Conservation (phyloP, 257 asterid genomes). For the Jacaranda mimosifolia region DNA sequence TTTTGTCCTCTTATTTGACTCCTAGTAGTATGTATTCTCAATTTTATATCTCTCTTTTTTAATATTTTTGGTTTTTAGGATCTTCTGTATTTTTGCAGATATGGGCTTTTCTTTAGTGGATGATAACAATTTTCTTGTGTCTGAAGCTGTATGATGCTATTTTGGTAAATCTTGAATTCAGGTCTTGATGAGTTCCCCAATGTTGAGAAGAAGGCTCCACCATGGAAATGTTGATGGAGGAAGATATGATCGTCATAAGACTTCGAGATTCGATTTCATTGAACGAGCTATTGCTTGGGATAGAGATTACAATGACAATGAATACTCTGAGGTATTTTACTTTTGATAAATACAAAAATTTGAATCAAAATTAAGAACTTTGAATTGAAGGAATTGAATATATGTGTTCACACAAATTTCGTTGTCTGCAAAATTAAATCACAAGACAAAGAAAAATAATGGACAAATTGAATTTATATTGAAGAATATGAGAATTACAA, state of each 20-base stretch:
- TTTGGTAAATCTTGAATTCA: constrained; percentile 10
- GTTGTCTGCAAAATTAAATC: no score
- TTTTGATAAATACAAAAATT: no score
- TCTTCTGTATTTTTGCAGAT: background rate
- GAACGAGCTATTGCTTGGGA: constrained; percentile 85
- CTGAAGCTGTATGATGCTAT: constrained; percentile 29
- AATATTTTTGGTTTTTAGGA: background rate
- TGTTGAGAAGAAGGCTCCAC: constrained; percentile 83
- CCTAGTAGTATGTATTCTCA: background rate
- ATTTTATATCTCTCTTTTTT: background rate
- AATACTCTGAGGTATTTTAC: constrained; percentile 64
- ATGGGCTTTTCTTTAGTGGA: constrained; percentile 15
- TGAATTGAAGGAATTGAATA: background rate
- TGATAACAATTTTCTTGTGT: constrained; percentile 8
- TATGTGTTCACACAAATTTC: no score
- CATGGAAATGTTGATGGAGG: constrained; percentile 84
- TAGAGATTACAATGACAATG: constrained; percentile 40
- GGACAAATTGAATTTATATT: no score
- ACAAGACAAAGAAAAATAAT: no score
- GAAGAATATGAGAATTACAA: no score
- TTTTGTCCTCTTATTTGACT: constrained; percentile 14
- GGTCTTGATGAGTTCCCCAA: constrained; percentile 66
- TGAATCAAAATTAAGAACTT: background rate
- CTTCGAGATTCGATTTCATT: constrained; percentile 55
- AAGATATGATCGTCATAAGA: constrained; percentile 56